These are phyloP conservation scores for Russula olivacea DNA, from an alignment of 768 basidiomycete species.

Conservation along the genomic window DNA sequence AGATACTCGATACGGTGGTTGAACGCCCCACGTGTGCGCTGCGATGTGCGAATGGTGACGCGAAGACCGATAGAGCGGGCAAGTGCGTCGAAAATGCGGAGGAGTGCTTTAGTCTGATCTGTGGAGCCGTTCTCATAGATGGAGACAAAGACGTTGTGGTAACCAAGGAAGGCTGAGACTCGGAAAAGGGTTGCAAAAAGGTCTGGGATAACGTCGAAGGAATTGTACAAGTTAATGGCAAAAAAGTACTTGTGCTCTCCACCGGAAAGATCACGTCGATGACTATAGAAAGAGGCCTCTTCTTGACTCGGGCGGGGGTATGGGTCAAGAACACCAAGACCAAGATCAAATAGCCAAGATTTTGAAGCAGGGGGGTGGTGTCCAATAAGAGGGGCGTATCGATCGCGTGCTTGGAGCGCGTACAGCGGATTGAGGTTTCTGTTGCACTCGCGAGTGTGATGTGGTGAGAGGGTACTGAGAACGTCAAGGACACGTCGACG, in stretches of 20 bases:
- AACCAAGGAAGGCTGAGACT: conserved; percentile 85
- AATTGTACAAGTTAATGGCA: conserved; percentile 99
- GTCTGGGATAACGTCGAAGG: conserved; percentile 97
- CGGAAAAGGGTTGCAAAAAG: conserved; percentile 95
- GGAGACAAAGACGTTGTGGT: conserved; percentile 96
- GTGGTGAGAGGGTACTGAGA: conserved; percentile 79
- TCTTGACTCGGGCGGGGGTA: conserved; percentile 38
- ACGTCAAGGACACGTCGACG: conserved; percentile 81
- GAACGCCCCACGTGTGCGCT: conserved; percentile 90
- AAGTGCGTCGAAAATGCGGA: conserved; percentile 91
- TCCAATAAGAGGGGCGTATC: conserved; percentile 81
- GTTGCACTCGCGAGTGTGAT: conserved; percentile 92
- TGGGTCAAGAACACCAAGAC: conserved; percentile 32
- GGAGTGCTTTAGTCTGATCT: conserved; percentile 96
- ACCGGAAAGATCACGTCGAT: conserved; percentile 34
- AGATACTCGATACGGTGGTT: conserved; percentile 99
- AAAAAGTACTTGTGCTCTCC: conserved; percentile 97
- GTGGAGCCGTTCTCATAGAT: conserved; percentile 99
- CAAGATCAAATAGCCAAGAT: conserved; percentile 57
- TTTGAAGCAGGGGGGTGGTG: conserved; percentile 53
- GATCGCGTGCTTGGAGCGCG: conserved; percentile 73
- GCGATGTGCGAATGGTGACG: conserved; percentile 87
- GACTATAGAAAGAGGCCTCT: conserved; percentile 34
- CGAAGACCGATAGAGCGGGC: conserved; percentile 86
- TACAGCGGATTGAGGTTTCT: conserved; percentile 81